phyloP scores from a whole-genome alignment of 1,284 basidiomycete species.

The Xerocomus amazonicus region DNA sequence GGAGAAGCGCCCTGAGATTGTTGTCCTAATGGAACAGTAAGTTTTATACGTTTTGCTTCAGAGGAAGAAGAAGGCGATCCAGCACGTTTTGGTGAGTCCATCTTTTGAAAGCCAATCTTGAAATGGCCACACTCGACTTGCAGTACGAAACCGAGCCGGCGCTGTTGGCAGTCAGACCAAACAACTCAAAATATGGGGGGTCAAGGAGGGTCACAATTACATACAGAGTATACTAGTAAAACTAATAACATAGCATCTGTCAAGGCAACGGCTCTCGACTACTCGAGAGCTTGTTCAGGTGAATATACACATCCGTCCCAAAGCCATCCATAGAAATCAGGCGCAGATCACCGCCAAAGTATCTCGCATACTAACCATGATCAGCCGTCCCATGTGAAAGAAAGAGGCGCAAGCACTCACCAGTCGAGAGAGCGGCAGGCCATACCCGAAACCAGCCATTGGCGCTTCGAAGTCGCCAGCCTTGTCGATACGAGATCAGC shows the following conservation, averaged over 20 bases:
- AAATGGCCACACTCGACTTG: conserved; percentile 20
- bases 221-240: neutral
- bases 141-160: conserved; percentile 12
- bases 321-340: conserved; percentile 98
- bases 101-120: conserved; percentile 29
- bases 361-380: conserved; percentile 91
- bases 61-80: conserved; percentile 59
- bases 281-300: conserved; percentile 81
- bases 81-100: conserved; percentile 73
- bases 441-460: conserved; percentile 98
- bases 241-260: neutral
- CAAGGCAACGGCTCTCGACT: conserved; percentile 72
- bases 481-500: no score
- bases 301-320: conserved; percentile 86
- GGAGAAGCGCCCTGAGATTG: conserved; percentile 59
- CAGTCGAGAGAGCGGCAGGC: conserved; percentile 85
- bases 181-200: conserved; percentile 24
- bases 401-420: conserved; percentile 25
- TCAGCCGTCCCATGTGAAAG: neutral
- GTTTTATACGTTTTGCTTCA: conserved; percentile 63
- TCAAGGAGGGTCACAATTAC: conserved; percentile 8
- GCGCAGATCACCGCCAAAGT: conserved; percentile 94
- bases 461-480: conserved; percentile 94
- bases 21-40: conserved; percentile 49
- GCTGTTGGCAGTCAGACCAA: conserved; percentile 8